phyloP scores from a whole-genome alignment of 257 asterid genomes.

The Jacaranda mimosifolia region DNA sequence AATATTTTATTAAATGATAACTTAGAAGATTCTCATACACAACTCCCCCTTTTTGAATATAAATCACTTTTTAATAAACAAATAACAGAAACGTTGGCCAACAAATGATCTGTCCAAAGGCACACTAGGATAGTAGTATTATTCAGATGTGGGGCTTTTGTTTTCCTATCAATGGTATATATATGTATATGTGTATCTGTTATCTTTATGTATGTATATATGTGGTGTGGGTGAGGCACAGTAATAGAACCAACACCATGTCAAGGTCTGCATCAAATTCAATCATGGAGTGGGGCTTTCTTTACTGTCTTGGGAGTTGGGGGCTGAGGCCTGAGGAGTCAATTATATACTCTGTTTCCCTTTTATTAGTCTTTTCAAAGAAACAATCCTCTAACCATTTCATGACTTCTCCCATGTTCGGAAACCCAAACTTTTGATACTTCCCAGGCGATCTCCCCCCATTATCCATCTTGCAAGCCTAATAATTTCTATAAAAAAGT shows the following conservation, averaged over 20 bases:
- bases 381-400: constrained; percentile 32
- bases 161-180: neutral
- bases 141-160: constrained; percentile 34
- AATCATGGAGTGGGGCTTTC: constrained; percentile 45
- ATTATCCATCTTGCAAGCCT: neutral
- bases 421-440: too few relatives aligned
- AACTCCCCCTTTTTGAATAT: neutral
- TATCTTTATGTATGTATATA: neutral
- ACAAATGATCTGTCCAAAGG: constrained; percentile 7
- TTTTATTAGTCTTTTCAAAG: constrained; percentile 26
- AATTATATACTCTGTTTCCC: constrained; percentile 33
- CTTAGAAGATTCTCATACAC: neutral
- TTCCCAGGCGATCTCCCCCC: constrained; percentile 28
- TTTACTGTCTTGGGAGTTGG: constrained; percentile 19
- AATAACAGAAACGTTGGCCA: constrained; percentile 23
- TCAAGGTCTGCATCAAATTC: constrained; percentile 39
- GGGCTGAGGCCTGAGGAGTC: constrained; percentile 30
- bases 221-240: constrained; percentile 35
- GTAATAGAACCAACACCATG: neutral
- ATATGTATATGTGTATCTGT: neutral
- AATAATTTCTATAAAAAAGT: constrained; percentile 43
- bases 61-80: neutral
- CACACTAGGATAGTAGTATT: constrained; percentile 1
- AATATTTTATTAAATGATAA: neutral
- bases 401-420: too few relatives aligned